Base-by-base conservation (phyloP, 495 filamentous ascomycete genomes). In the Daldinia vernicosa region DNA sequence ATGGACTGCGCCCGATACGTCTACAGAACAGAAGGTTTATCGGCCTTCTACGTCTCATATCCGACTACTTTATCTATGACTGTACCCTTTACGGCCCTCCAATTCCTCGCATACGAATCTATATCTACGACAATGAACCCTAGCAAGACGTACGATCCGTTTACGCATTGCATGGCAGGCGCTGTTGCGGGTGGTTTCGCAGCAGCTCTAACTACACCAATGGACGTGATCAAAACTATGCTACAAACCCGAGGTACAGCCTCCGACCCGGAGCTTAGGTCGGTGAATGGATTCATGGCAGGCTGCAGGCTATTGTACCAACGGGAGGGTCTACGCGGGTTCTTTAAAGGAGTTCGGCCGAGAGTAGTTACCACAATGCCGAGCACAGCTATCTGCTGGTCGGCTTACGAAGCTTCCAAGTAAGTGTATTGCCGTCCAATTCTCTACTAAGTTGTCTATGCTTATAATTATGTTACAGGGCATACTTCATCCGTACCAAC, bases 1-100 rank as follows among this genome's bases (percentile, higher is more conserved):
- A 74, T 82, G 40, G 90, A 97, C 76, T 99, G 95, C 84, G 93
- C 94, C 33, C 87, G 84, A 75, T 88, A 91, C 55, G 90, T 98
- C 56, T 98, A 97, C 83, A 88, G 84, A 68, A 90, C 88, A 58
- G 95, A 99, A 80, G 95, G 95, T 33, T 78, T 98, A 54, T 85
- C 87, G 22, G 95, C 95, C 43, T 99, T 99, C 84, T 99, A 98
- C 84, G 89, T 98, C 74, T 99, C 95, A 50, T 99, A 99, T 79
- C 95, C 95, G 8, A 99, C 96, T 24, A 98, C 95, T 9, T 85
- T 99, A 22, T 95, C 92, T 79, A 99, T 99, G 96, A 98, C 95
- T 9, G 93, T 99, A 27, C 95, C 95, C 8, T 98, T 97, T 81
- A 98, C 95, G 15, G 95, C 95, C 7, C 87, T 96, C 14, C 95